Percentiles rank a stretch among this genome's conserved stretches.
phyloP scores from a whole-genome alignment of 345 rosid species.

The Hibiscus trionum region DNA sequence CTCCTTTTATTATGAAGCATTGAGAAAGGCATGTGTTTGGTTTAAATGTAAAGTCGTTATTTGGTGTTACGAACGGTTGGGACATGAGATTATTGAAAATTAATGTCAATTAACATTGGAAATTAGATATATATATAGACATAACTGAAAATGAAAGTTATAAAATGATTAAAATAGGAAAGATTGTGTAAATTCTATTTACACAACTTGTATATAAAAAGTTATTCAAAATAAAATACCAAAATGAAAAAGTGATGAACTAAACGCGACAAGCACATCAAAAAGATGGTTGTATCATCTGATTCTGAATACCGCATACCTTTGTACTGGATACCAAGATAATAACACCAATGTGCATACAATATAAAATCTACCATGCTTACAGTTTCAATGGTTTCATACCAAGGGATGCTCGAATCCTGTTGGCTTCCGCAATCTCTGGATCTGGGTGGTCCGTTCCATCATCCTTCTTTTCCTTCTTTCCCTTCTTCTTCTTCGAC shows the following conservation, averaged over 20 bases:
- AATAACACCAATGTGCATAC: neutral
- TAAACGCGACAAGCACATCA: neutral
- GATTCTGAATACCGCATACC: neutral
- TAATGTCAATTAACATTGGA: too few species aligned
- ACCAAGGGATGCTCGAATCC: constrained; percentile 65
- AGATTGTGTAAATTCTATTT: too few species aligned
- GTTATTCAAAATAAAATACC: too few species aligned
- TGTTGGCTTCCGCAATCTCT: constrained; percentile 87
- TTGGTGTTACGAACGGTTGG: too few species aligned
- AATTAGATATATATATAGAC: too few species aligned
- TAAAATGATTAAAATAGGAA: too few species aligned
- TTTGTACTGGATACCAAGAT: neutral
- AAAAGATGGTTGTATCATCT: neutral
- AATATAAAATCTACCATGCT: neutral
- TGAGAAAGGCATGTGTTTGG: too few species aligned
- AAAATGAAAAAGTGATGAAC: neutral
- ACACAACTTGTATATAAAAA: too few species aligned
- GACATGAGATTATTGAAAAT: too few species aligned
- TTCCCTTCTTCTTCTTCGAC: constrained; percentile 50
- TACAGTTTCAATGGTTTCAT: constrained; percentile 50
- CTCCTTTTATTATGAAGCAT: too few species aligned
- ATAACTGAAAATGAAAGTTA: too few species aligned
- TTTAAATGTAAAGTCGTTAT: too few species aligned
- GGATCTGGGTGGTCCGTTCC: constrained; percentile 88
- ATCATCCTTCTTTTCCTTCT: constrained; percentile 43